A percentile compares a stretch with the other conserved stretches of the same genome.
Evolutionary conservation across 352 stramenopile genomes (phyloP).

Genomic region (Phytophthora tentaculata): DNA sequence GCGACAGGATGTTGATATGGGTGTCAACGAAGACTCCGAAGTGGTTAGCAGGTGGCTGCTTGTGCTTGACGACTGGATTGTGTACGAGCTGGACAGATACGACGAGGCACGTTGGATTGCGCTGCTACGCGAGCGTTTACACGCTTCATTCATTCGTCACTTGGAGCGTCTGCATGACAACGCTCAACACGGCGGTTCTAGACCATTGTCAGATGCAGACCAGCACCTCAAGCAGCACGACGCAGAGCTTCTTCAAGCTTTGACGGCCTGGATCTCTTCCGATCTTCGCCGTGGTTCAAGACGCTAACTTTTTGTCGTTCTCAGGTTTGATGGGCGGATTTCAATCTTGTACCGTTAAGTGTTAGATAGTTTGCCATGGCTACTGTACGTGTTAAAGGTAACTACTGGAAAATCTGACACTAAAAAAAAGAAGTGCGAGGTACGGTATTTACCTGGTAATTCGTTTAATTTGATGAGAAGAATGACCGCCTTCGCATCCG

Average conservation of each 20-base stretch:
- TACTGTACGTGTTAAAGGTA: too few species aligned
- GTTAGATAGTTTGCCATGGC: too few species aligned
- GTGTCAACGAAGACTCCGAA: slow-evolving; percentile 12
- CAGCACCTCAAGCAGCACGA: slow-evolving; percentile 55
- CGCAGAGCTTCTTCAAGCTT: slow-evolving; percentile 49
- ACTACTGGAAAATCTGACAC: too few species aligned
- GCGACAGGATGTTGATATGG: slow-evolving; percentile 23
- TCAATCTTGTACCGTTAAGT: too few species aligned
- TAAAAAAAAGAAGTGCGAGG: background rate
- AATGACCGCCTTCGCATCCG: slow-evolving; percentile 62
- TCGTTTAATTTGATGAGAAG: slow-evolving; percentile 36
- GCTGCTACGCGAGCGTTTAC: slow-evolving; percentile 60
- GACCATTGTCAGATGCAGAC: slow-evolving; percentile 9
- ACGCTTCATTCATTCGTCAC: slow-evolving; percentile 70
- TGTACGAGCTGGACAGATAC: slow-evolving; percentile 55
- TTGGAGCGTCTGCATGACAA: slow-evolving; percentile 62
- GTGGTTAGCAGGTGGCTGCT: slow-evolving; percentile 45
- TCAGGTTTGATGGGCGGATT: too few species aligned
- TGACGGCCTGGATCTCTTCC: slow-evolving; percentile 59
- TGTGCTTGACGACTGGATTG: slow-evolving; percentile 79
- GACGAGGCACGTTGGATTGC: slow-evolving; percentile 59
- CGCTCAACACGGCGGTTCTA: slow-evolving; percentile 24
- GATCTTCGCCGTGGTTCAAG: slow-evolving; percentile 42
- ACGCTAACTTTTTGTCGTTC: background rate
- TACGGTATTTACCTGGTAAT: background rate